phyloP scores from a whole-genome alignment of 2,329 filamentous ascomycete species.

The Penicillium occitanis region DNA sequence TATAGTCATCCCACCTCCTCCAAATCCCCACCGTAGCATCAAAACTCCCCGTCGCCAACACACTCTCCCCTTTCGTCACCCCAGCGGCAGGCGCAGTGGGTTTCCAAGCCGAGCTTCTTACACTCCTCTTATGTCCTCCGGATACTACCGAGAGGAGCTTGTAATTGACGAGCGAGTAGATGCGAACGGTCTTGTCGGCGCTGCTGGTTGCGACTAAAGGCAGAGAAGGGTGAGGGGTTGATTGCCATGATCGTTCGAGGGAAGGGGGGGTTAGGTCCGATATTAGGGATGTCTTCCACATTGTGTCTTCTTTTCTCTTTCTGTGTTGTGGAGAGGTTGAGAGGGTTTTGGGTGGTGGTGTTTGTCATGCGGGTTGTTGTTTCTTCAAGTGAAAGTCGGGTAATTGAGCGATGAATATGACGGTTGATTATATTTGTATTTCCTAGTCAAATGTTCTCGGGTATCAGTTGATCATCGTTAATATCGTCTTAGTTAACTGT shows the following conservation, averaged over 20 bases:
- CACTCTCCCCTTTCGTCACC: slow-evolving; percentile 62
- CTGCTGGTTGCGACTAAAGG: slow-evolving; percentile 88
- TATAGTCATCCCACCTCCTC: slow-evolving; percentile 61
- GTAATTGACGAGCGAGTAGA: slow-evolving; percentile 84
- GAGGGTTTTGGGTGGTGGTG: background rate
- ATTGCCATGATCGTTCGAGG: slow-evolving; percentile 74
- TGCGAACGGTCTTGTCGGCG: slow-evolving; percentile 78
- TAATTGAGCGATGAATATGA: background rate
- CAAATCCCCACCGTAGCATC: slow-evolving; percentile 87
- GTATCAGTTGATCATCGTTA: too few species aligned
- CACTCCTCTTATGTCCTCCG: slow-evolving; percentile 85
- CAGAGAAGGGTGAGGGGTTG: slow-evolving; percentile 78
- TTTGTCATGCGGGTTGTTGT: background rate
- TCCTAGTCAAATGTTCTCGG: too few species aligned
- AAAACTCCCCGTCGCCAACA: slow-evolving; percentile 89
- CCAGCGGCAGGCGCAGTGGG: slow-evolving; percentile 44
- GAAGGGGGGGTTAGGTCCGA: slow-evolving; percentile 56
- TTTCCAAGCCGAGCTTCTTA: slow-evolving; percentile 88
- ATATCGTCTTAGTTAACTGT: too few species aligned
- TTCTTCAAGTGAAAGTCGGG: background rate
- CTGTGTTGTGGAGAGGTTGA: background rate
- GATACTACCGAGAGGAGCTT: slow-evolving; percentile 75
- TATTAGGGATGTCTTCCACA: slow-evolving; percentile 41
- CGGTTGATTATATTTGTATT: background rate
- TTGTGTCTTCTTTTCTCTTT: background rate